phyloP scores from a whole-genome alignment of 2,329 filamentous ascomycete species.

The Aspergillus sp. region DNA sequence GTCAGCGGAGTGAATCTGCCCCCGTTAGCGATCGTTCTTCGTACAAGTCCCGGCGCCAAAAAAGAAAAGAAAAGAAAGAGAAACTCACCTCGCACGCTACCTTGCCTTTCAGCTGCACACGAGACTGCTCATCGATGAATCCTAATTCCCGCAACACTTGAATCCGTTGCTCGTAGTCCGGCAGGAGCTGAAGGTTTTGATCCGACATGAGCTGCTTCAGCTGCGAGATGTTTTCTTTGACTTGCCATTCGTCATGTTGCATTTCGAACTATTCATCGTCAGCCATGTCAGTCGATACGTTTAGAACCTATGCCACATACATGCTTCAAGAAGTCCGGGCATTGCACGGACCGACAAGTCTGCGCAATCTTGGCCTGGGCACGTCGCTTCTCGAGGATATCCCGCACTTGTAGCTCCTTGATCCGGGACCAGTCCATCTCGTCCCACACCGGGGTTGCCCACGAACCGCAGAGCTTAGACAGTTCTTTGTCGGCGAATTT shows the following conservation, averaged over 20 bases:
- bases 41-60: background rate
- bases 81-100: slow-evolving; percentile 77
- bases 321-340: slow-evolving; percentile 81
- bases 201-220: slow-evolving; percentile 88
- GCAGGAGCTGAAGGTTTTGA: slow-evolving; percentile 90
- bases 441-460: slow-evolving; percentile 73
- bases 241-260: slow-evolving; percentile 94
- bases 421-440: slow-evolving; percentile 80
- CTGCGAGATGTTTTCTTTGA: slow-evolving; percentile 87
- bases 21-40: slow-evolving; percentile 1
- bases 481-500: slow-evolving; percentile 67
- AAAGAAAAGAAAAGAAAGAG: no score
- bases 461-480: slow-evolving; percentile 65
- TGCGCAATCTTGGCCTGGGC: slow-evolving; percentile 63
- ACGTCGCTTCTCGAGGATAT: slow-evolving; percentile 70
- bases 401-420: slow-evolving; percentile 77
- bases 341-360: slow-evolving; percentile 63
- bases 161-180: slow-evolving; percentile 94
- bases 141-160: slow-evolving; percentile 85
- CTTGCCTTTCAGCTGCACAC: slow-evolving; percentile 95
- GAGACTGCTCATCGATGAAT: slow-evolving; percentile 82
- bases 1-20: slow-evolving; percentile 83
- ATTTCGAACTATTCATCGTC: slow-evolving; percentile 69
- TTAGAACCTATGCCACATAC: slow-evolving; percentile 50
- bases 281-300: slow-evolving; percentile 11